Base-by-base conservation (phyloP, 208 protist genomes). In the Trypanosoma scelopori region DNA sequence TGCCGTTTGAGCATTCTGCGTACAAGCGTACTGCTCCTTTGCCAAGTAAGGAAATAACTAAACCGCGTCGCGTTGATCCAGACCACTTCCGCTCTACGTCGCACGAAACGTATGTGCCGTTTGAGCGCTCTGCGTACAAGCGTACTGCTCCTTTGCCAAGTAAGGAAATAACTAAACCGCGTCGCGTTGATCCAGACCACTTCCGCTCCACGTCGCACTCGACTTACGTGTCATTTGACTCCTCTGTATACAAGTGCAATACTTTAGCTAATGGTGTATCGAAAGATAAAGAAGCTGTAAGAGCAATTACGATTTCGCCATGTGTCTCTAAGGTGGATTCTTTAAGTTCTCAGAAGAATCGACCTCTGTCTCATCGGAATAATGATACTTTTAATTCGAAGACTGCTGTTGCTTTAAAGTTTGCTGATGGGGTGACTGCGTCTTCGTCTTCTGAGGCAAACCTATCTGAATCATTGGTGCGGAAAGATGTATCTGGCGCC, bases 1-100 rank as follows among this genome's bases (percentile, higher is more conserved):
- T 71, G 62, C 6, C 53, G 22, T 70, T 76, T 53, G 75, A 72
- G 30, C 43, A 51, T 20, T 64, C 72, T 32, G 79, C 71, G 53
- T 89, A 89, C 68, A 77, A 71, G 55, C 65, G 55, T 18, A 22
- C 46, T 18, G 6, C 2, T 16, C 55, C 37, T 27, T n/a, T 20
- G 5, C 32, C 57, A 18, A 66, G 74, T 0, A 48, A 68, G 4
- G 35, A 60, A 28, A 16, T 27, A 1, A 22, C 27, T 20, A 52
- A 50, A 12, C 43, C 55, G 12, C 41, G 53, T 13, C 69, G 69
- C 39, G 74, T 81, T 3, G 79, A 89, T 53, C 75, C 75, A 3
- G 66, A 83, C 66, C 81, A 84, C 71, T 92, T 82, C 80, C 79
- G 74, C 39, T 87, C 77, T 1, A 85, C 81, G 18, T 71, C 68